A percentile compares a stretch with the other conserved stretches of the same genome.
These are phyloP conservation scores for Leishmania martiniquensis DNA, from an alignment of 208 protist genomes.

Conservation along the genomic window DNA sequence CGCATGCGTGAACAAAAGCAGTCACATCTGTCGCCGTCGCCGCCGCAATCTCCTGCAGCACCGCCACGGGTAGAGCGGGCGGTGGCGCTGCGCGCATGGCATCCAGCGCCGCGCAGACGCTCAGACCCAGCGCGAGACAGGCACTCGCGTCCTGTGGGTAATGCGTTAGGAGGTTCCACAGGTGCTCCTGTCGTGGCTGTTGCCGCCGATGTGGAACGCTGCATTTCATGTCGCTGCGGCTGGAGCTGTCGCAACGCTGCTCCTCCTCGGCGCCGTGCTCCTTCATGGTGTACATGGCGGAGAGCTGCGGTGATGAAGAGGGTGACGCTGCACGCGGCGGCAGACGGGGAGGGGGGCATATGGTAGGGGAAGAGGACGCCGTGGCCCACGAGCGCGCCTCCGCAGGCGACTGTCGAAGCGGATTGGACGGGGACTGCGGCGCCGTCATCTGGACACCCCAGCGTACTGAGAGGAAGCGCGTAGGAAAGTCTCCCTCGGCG, in stretches of 20 bases:
- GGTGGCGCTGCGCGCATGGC: slow-evolving; percentile 20
- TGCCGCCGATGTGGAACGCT: neutral
- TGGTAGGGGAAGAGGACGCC: neutral
- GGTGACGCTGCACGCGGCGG: neutral
- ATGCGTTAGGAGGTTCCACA: slow-evolving; percentile 16
- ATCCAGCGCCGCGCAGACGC: slow-evolving; percentile 10
- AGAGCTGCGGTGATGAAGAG: neutral
- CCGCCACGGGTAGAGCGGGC: slow-evolving; percentile 6
- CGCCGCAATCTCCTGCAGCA: slow-evolving; percentile 12
- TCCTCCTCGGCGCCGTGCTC: neutral
- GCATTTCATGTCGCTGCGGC: neutral
- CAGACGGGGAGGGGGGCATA: neutral
- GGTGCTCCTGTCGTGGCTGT: neutral
- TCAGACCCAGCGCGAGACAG: slow-evolving; percentile 21
- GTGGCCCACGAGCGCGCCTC: neutral
- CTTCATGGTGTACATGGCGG: neutral
- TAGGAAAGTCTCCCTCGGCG: slow-evolving; percentile 1
- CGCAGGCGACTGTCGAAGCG: neutral
- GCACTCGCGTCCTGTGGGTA: slow-evolving; percentile 29
- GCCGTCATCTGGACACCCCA: neutral
- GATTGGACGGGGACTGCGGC: neutral
- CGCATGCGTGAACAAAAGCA: neutral
- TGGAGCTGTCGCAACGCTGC: neutral
- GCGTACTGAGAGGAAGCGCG: slow-evolving; percentile 9
- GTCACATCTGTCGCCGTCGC: slow-evolving; percentile 1